phyloP scores from a whole-genome alignment of 2,329 filamentous ascomycete species.

The Neofusicoccum sp. region DNA sequence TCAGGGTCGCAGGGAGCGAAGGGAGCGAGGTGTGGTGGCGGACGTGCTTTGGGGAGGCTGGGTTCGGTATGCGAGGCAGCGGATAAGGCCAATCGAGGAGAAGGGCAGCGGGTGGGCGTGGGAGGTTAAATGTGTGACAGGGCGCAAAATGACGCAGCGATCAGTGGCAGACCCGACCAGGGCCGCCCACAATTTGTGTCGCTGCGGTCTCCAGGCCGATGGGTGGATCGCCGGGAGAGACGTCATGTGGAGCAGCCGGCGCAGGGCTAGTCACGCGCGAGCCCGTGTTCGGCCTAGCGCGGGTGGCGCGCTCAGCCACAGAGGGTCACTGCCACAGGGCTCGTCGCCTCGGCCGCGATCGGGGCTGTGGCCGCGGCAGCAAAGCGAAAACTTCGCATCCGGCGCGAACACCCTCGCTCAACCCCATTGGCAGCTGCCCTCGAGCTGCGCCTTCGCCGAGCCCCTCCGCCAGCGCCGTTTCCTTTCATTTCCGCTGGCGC shows the following conservation, averaged over 20 bases:
- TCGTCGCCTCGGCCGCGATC: background rate
- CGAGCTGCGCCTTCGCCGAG: background rate
- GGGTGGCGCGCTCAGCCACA: background rate
- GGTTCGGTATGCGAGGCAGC: background rate
- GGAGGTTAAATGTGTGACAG: slow-evolving; percentile 12
- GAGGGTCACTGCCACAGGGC: background rate
- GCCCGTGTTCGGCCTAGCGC: background rate
- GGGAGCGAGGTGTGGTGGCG: background rate
- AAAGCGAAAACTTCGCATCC: too few relatives aligned
- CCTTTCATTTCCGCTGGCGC: background rate
- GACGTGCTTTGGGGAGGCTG: background rate
- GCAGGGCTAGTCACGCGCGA: background rate
- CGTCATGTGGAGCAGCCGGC: slow-evolving; percentile 6
- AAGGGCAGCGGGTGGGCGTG: background rate
- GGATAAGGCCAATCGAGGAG: slow-evolving; percentile 1
- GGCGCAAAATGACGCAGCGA: slow-evolving; percentile 13
- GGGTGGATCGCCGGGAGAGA: background rate
- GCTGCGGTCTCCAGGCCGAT: background rate
- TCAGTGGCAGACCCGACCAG: slow-evolving; percentile 1
- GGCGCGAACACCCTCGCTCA: background rate
- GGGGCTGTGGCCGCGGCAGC: background rate
- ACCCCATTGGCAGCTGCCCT: background rate
- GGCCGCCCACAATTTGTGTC: slow-evolving; percentile 4
- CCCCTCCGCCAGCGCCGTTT: background rate
- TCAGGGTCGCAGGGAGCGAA: background rate